Base-by-base conservation (phyloP, 2,329 filamentous ascomycete species). In the Huntiella bhutanensis region DNA sequence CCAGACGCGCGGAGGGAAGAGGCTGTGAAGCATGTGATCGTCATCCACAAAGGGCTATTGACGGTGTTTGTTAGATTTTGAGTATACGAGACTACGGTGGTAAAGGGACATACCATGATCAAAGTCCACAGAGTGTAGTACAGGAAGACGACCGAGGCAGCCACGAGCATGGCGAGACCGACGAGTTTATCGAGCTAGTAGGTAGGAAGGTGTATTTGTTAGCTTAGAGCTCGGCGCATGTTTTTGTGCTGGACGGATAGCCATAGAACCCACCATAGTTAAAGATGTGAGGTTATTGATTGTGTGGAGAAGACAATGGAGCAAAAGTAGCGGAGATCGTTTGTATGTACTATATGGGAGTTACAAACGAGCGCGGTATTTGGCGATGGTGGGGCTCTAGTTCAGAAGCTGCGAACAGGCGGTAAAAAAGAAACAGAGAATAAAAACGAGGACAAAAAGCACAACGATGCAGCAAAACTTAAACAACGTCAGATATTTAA, bases 91-190 rank as follows among this genome's bases (percentile, higher is more conserved):
- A 37, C 4, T 44, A 22, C 47, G 51, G 54, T 39, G 35, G n/a
- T 45, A 15, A n/a, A 45, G 22, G 41, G 16, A 57, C 65, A 49
- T 75, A 95, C 91, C 83, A 98, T 96, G 54, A 96, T 73, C 53
- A 98, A 73, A 22, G 91, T 94, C 91, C 91, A 98, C 64, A 94
- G 75, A 53, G 85, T 91, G 69, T 98, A 98, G 75, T 98, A 98
- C 57, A 73, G 65, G 57, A 77, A 77, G 57, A 77, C 68, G 62
- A 73, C 68, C 53, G 71, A 69, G 57, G 73, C 70, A 61, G 71
- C 73, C 71, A 74, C 71, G 62, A 77, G 70, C 73, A 77, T 77
- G 72, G 73, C 71, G 69, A 75, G 67, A 60, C 73, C 73, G 58
- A 75, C 69, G 60, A 77, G 73, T 76, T 84, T 87, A 74, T 93